These are phyloP conservation scores for Streptanthus diversifolius DNA, from an alignment of 345 rosid genomes.

Conservation along the genomic window DNA sequence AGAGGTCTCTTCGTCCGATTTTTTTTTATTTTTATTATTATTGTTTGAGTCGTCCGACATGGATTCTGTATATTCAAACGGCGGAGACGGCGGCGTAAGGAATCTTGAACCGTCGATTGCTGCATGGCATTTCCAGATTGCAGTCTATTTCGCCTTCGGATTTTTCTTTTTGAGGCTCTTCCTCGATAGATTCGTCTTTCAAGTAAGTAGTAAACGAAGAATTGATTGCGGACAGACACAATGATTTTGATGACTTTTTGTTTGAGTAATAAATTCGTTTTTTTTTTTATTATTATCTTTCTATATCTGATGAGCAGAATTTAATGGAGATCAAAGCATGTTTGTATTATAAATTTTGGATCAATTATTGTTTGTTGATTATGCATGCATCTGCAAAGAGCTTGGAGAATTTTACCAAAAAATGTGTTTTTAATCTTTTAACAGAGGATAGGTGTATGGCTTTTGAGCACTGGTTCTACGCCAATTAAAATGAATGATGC, in stretches of 20 bases:
- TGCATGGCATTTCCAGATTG: conserved; percentile 51
- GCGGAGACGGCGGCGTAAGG: conserved; percentile 21
- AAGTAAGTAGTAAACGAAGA: conserved; percentile 38
- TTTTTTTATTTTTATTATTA: background rate
- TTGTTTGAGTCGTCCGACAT: conserved; percentile 21
- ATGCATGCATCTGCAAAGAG: background rate
- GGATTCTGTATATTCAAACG: conserved; percentile 48
- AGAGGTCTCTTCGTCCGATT: conserved; percentile 9
- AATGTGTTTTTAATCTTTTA: conserved; percentile 2
- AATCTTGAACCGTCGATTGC: conserved; percentile 28
- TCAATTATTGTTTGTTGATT: background rate
- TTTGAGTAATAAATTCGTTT: too few species aligned
- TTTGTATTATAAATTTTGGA: too few species aligned
- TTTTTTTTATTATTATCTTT: too few species aligned
- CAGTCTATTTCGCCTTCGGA: conserved; percentile 58
- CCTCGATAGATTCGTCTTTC: conserved; percentile 77
- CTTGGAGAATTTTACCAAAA: background rate
- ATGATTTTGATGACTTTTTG: too few species aligned
- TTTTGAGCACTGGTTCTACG: conserved; percentile 39
- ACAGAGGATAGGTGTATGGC: conserved; percentile 68
- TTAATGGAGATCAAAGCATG: too few species aligned
- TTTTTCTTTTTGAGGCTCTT: conserved; percentile 59
- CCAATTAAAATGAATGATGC: conserved; percentile 51
- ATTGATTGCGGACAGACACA: too few species aligned
- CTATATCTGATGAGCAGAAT: too few species aligned